These are phyloP conservation scores for Zarea fungicola DNA, from an alignment of 2,329 filamentous ascomycete species.

Conservation along the genomic window DNA sequence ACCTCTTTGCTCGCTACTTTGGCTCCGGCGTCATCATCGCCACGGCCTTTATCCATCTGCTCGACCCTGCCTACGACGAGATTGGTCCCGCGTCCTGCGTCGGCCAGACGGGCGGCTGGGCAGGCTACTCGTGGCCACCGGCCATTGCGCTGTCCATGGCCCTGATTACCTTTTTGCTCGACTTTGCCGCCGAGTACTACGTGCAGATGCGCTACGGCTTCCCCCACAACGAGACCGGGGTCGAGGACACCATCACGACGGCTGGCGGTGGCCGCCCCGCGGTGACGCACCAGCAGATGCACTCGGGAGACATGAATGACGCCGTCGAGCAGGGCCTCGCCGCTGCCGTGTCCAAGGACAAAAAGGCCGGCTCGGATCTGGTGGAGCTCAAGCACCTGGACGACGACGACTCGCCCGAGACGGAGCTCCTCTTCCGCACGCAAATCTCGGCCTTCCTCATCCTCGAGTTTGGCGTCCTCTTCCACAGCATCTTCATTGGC, in stretches of 20 bases:
- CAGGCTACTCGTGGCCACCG: conserved; percentile 45
- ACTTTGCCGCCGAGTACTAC: conserved; percentile 45
- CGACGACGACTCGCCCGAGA: conserved; percentile 16
- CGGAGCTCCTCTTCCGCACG: not conserved
- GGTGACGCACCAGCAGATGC: conserved; percentile 31
- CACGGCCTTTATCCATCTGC: conserved; percentile 68
- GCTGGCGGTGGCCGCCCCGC: no score
- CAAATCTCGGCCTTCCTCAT: conserved; percentile 41
- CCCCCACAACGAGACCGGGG: conserved; percentile 15
- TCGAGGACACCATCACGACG: conserved; percentile 23
- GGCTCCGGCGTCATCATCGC: conserved; percentile 73
- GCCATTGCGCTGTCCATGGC: conserved; percentile 44
- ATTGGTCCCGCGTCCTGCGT: conserved; percentile 33
- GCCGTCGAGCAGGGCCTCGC: conserved; percentile 11
- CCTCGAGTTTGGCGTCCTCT: conserved; percentile 57
- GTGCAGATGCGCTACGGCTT: conserved; percentile 42
- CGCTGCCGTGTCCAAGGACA: conserved; percentile 14
- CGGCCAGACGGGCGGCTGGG: conserved; percentile 46
- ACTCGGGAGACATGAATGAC: conserved; percentile 35
- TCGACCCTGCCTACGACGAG: conserved; percentile 23
- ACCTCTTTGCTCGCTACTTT: conserved; percentile 69
- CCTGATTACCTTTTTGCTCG: conserved; percentile 45
- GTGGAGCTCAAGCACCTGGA: conserved; percentile 18
- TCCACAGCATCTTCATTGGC: conserved; percentile 60
- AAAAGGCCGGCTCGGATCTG: conserved; percentile 7